These are phyloP conservation scores for Collybia nuda DNA, from an alignment of 768 basidiomycete species.

Conservation along the genomic window DNA sequence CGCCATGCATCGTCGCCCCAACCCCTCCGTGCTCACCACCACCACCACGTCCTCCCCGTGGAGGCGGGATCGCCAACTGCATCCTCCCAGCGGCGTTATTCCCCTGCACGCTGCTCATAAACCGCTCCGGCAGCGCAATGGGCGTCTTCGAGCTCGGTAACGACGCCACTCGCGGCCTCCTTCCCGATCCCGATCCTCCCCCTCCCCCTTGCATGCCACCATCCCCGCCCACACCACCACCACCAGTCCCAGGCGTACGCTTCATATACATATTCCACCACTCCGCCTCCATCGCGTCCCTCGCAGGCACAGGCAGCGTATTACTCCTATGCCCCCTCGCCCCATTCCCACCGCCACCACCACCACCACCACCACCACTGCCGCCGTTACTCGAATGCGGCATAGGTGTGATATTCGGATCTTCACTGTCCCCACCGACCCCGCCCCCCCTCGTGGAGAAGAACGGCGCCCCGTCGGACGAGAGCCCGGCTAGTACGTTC, in stretches of 20 bases:
- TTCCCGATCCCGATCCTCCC: neutral
- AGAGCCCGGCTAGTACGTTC: conserved; percentile 60
- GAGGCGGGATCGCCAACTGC: neutral
- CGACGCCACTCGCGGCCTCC: conserved; percentile 52
- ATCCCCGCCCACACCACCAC: conserved; percentile 1
- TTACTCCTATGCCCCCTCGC: neutral
- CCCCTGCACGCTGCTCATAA: conserved; percentile 6
- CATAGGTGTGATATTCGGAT: conserved; percentile 32
- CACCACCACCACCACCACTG: neutral
- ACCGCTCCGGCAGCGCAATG: conserved; percentile 29
- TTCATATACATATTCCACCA: neutral
- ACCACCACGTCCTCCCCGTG: neutral
- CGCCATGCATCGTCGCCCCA: conserved; percentile 18
- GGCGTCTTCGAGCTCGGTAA: conserved; percentile 72
- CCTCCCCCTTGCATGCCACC: conserved; percentile 3
- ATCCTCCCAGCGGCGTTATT: neutral
- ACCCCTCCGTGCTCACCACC: conserved; percentile 10
- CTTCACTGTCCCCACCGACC: conserved; percentile 6
- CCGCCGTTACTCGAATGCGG: conserved; percentile 14
- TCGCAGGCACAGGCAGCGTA: neutral
- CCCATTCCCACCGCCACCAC: conserved; percentile 1
- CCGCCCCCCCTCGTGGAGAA: conserved; percentile 33
- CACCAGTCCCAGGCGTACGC: neutral
- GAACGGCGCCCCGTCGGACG: conserved; percentile 61
- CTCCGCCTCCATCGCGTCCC: neutral